Base-by-base conservation (phyloP, 257 asterid genomes). In the Perilla frutescens region DNA sequence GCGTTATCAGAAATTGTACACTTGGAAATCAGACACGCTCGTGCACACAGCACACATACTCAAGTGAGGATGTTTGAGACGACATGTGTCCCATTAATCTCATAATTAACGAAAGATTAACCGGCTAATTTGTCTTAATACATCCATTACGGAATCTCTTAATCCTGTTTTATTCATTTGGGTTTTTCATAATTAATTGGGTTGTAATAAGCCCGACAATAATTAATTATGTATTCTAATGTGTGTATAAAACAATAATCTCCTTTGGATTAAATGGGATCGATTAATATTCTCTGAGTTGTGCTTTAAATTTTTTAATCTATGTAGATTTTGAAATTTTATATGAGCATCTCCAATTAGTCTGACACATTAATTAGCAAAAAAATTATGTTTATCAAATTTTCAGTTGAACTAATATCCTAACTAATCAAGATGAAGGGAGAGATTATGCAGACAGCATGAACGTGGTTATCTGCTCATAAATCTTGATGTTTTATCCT, bases 401-500 rank as follows among this genome's bases (percentile, higher is more conserved):
- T 34, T 34, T 5, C 1, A 1, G 3, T 76, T 10, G 49, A 26
- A 36, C 34, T 44, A 9, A 31, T 57, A 39, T 31, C 45, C 55
- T 63, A 31, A 57, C 26, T 20, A 20, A 20, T 20, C 26, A 1
- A 36, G 81, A 76, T 70, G 43, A 54, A 34, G 70, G 70, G 14
- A 66, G n/a, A 48, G 40, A 45, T 60, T 68, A 61, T 62, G 36
- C n/a, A 51, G 70, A 64, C 59, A 56, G 39, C 7, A 34, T 2
- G 70, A 71, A 77, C 77, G 69, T 63, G 68, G 15, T 60, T 49
- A 11, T 66, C 67, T 43, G 59, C 44, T 63, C 62, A 29, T 70
- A 71, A 64, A 71, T 71, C 74, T 71, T 59, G 75, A 48, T 48
- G 71, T 15, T 72, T 69, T 65, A 36, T 65, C 70, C 20, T 53